A percentile compares a stretch with the other conserved stretches of the same genome.
Conservation (phyloP, 108 stramenopile genomes). For the Nannochloropsis salina region DNA sequence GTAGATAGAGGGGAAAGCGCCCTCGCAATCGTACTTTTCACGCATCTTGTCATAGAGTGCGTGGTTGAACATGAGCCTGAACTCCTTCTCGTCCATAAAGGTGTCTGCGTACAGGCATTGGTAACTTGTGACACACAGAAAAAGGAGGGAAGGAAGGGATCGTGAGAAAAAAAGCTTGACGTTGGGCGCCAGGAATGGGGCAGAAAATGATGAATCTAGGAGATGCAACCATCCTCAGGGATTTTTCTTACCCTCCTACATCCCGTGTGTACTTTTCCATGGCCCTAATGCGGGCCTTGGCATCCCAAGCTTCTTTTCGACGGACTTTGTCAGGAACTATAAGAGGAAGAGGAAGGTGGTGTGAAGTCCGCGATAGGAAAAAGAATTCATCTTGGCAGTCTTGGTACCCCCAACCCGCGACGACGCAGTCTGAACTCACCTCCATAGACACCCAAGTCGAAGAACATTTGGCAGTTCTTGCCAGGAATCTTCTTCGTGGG, state of each 20-base stretch:
- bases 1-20: no score
- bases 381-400: no score
- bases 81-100: slow-evolving; percentile 55
- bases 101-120: slow-evolving; percentile 59
- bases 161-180: no score
- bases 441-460: slow-evolving; percentile 62
- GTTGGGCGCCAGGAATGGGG: no score
- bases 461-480: slow-evolving; percentile 54
- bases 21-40: slow-evolving; percentile 36
- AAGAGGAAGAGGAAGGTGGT: background rate
- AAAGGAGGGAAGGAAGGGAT: no score
- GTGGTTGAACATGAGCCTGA: slow-evolving; percentile 58
- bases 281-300: slow-evolving; percentile 36
- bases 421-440: slow-evolving; percentile 46
- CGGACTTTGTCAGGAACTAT: background rate
- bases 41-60: slow-evolving; percentile 48
- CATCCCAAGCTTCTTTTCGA: slow-evolving; percentile 53
- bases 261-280: slow-evolving; percentile 45
- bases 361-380: background rate
- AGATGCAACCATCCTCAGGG: no score
- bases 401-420: background rate
- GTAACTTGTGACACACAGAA: background rate
- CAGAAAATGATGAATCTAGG: no score
- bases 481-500: slow-evolving; percentile 15
- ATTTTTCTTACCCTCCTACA: slow-evolving; percentile 39